Base-by-base conservation (phyloP, 495 filamentous ascomycete genomes). In the Xylaria bambusicola region DNA sequence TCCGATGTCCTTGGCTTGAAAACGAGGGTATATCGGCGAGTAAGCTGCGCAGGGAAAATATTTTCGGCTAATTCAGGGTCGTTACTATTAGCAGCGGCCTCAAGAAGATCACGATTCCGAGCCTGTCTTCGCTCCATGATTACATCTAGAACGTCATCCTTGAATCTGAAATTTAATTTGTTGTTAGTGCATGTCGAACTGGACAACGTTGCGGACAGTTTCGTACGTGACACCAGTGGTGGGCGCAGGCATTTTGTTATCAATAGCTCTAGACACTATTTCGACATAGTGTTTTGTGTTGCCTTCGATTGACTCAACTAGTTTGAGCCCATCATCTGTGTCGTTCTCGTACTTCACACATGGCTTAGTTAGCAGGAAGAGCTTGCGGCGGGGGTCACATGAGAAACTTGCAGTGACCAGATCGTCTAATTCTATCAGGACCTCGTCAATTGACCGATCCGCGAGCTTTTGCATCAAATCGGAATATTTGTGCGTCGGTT, bases 201-300 rank as follows among this genome's bases (percentile, higher is more conserved):
- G 27, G 41, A 38, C 46, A 50, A 38, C 48, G 29, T 23, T 24
- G 17, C 1, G 20, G 23, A 38, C 41, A 33, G 21, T 10, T 47
- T 62, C 87, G 51, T 86, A 92, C 85, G 86, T 89, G 62, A 93
- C 80, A 60, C 94, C 90, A 46, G 78, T 82, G 3, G 85, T 88
- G 46, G 92, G 89, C 52, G 83, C 79, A 0, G 94, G 94, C 84
- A 98, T 86, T 29, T 90, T 79, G 48, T 85, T 87, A 75, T 98
- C 94, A 40, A 96, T 86, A 4, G 95, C 94, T 62, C 88, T 78
- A 4, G 93, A 93, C 35, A 98, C 71, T 55, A 97, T 84, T 66
- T 98, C 95, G 63, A 96, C 86, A 68, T 98, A 98, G 67, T 95
- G 95, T 55, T 90, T 86, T n/a, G 94, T 89, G 70, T 98, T 98